These are phyloP conservation scores for Solanum microdontum DNA, from an alignment of 257 asterid genomes.

Conservation along the genomic window DNA sequence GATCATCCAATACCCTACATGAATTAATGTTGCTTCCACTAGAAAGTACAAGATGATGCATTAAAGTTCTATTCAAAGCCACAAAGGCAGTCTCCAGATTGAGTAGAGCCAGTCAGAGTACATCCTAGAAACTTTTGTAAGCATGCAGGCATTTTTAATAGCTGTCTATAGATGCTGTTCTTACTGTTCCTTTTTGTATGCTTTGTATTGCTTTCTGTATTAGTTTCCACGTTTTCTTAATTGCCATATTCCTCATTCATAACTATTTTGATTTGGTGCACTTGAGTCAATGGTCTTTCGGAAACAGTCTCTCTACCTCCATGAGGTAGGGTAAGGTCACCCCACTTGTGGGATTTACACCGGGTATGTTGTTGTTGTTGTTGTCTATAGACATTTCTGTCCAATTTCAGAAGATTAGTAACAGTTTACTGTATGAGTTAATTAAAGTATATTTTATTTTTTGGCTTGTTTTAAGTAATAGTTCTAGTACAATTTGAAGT, in stretches of 20 bases:
- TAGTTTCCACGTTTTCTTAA: too few relatives aligned
- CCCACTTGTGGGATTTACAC: neutral
- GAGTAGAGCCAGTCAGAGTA: neutral
- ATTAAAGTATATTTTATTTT: neutral
- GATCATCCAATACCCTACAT: neutral
- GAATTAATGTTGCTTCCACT: neutral
- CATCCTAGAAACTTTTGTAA: neutral
- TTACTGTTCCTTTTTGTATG: neutral
- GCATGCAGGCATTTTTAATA: neutral
- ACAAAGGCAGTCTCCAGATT: neutral
- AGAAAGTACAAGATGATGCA: neutral
- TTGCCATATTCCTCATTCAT: neutral
- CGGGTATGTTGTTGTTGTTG: neutral
- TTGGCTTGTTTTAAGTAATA: neutral
- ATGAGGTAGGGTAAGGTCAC: neutral
- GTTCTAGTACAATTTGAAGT: neutral
- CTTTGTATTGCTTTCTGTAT: neutral
- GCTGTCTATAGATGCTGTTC: neutral
- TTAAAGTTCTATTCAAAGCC: neutral
- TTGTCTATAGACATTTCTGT: neutral
- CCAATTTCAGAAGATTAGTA: neutral
- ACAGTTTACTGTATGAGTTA: neutral
- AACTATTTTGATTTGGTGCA: neutral
- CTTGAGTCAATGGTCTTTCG: neutral
- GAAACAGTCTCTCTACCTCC: neutral